Base-by-base conservation (phyloP, 768 basidiomycete species). In the Exidia glandulosa region DNA sequence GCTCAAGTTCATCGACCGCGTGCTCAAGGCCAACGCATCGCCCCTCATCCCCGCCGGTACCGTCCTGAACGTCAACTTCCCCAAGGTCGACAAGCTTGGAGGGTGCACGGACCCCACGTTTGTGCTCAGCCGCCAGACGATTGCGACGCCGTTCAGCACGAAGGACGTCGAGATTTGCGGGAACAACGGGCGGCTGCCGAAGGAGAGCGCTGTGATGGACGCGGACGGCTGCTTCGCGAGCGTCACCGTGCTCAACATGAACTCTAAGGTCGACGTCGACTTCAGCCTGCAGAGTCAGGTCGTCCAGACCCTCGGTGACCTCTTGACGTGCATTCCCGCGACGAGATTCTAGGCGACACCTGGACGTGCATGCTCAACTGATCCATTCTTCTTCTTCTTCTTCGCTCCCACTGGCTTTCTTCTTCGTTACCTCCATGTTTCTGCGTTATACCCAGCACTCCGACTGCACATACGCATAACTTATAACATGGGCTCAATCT, bases 61-160 rank as follows among this genome's bases (percentile, higher is more conserved):
- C 59, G 71, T 71, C 45, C 61, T 83, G 60, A 81, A 80, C 66
- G 79, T 83, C 63, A 83, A 82, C 70, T 81, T 75, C 64, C 75
- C 77, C 1, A 63, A 75, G 13, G 66, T 66, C 56, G 71, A 64
- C 59, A 59, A 45, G 41, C 16, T 19, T 19, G 63, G 63, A 55
- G 60, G 55, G 50, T 81, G 80, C 63, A 58, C 72, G 23, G 71
- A 69, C 50, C 80, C 72, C 70, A 71, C 70, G 57, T 81, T 75
- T 62, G 72, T 81, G 1, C 59, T 56, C 16, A 56, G 54, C 32
- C 50, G 59, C 25, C 33, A 56, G 37, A 60, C 54, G 25, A 54
- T 54, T 64, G 62, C 19, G 10, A 30, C 71, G 70, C 60, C 72
- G 71, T 12, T 70, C 70, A 27, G 72, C 10, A 57, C 71, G 69